phyloP scores from a whole-genome alignment of 2,329 filamentous ascomycete species.

The Periglandula ipomoeae region DNA sequence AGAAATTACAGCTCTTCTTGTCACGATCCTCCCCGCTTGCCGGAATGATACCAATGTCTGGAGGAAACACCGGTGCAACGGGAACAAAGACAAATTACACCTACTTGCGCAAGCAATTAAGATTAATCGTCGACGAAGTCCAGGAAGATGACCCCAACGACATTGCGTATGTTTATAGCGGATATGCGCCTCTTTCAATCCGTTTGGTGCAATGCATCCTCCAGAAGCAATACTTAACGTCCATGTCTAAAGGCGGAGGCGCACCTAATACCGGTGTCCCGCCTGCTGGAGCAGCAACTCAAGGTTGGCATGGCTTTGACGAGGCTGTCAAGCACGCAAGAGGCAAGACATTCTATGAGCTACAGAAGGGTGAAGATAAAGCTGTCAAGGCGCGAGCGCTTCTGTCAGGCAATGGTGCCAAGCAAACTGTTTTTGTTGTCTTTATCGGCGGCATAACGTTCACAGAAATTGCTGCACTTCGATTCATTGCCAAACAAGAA shows the following conservation, averaged over 20 bases:
- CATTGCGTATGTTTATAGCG: conserved; percentile 95
- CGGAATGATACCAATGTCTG: conserved; percentile 65
- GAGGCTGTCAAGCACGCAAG: conserved; percentile 81
- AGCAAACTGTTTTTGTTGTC: conserved; percentile 90
- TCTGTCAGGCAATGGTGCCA: conserved; percentile 66
- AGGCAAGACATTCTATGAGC: conserved; percentile 83
- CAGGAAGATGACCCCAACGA: conserved; percentile 92
- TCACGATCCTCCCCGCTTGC: conserved; percentile 68
- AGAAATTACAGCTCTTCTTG: conserved; percentile 80
- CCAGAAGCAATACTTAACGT: conserved; percentile 77
- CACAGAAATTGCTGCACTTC: conserved; percentile 86
- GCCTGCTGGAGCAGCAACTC: conserved; percentile 47
- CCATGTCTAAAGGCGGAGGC: conserved; percentile 55
- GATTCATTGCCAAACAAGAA: conserved; percentile 82
- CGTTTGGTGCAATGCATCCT: conserved; percentile 86
- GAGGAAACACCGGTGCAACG: conserved; percentile 41
- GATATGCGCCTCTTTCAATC: conserved; percentile 87
- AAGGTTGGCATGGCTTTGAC: conserved; percentile 91
- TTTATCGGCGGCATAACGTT: conserved; percentile 96
- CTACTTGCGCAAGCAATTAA: conserved; percentile 74
- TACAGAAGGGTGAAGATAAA: conserved; percentile 88
- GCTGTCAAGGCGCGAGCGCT: conserved; percentile 79
- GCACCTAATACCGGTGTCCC: conserved; percentile 19
- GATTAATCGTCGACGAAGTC: conserved; percentile 90
- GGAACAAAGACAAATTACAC: conserved; percentile 84